phyloP scores from a whole-genome alignment of 2,329 filamentous ascomycete species.

The Simplicillium sp. region DNA sequence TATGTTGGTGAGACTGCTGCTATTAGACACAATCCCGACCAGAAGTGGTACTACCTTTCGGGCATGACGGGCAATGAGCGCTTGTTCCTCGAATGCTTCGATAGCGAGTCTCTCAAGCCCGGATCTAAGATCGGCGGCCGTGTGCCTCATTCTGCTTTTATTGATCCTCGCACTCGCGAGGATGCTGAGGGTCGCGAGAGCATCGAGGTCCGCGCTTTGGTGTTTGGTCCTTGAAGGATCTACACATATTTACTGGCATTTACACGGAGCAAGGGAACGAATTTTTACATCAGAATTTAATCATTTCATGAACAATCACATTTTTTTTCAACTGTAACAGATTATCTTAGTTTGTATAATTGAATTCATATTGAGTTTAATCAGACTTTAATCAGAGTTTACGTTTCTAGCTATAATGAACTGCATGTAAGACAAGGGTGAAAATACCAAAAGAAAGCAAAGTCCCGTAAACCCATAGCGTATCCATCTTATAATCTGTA shows the following conservation, averaged over 20 bases:
- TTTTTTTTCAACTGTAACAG: no score
- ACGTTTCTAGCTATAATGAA: no score
- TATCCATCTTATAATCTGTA: no score
- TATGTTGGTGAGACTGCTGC: slow-evolving; percentile 67
- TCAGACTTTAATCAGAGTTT: no score
- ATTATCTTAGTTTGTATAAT: no score
- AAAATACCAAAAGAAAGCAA: no score
- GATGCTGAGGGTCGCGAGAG: slow-evolving; percentile 71
- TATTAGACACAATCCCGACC: slow-evolving; percentile 49
- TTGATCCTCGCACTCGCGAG: slow-evolving; percentile 59
- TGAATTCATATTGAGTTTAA: no score
- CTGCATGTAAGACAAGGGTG: no score
- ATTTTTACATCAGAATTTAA: no score
- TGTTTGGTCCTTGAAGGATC: slow-evolving; percentile 61
- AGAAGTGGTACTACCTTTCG: slow-evolving; percentile 73
- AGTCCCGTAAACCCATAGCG: no score
- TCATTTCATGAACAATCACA: no score
- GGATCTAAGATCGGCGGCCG: slow-evolving; percentile 42
- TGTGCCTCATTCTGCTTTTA: slow-evolving; percentile 69
- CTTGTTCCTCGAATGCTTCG: slow-evolving; percentile 71
- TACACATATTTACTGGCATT: background rate
- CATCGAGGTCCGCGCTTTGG: slow-evolving; percentile 79
- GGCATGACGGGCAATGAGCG: slow-evolving; percentile 67
- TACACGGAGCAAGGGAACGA: no score
- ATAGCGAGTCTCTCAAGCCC: slow-evolving; percentile 48